These are phyloP conservation scores for Solanum boliviense DNA, from an alignment of 257 asterid species.

Conservation along the genomic window DNA sequence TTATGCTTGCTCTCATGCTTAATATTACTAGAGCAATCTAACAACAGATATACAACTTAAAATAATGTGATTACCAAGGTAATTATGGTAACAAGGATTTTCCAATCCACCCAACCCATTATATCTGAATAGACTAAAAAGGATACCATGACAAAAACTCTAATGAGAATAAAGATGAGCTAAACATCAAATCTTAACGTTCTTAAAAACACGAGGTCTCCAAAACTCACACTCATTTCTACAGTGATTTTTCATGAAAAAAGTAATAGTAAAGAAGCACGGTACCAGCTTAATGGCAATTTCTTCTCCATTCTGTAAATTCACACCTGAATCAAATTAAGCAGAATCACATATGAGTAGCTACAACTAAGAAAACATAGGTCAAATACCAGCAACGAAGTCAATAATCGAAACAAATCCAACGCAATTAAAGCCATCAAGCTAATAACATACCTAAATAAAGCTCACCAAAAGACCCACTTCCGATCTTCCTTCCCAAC, in stretches of 20 bases:
- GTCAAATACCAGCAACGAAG: not conserved
- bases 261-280: not conserved
- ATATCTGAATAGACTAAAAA: not conserved
- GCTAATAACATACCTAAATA: slow-evolving; percentile 48
- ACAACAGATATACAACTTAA: not conserved
- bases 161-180: not conserved
- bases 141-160: not conserved
- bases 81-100: not conserved
- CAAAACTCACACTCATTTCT: not conserved
- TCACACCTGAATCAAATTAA: slow-evolving; percentile 52
- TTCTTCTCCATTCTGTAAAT: slow-evolving; percentile 88
- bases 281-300: slow-evolving; percentile 80
- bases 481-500: slow-evolving; percentile 93
- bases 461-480: slow-evolving; percentile 97
- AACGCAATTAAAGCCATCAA: not conserved
- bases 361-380: not conserved
- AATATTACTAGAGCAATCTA: not conserved
- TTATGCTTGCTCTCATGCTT: not conserved
- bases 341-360: not conserved
- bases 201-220: not conserved
- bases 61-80: not conserved
- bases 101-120: not conserved
- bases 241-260: not conserved
- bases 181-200: not conserved
- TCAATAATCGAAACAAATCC: not conserved